Conservation (phyloP, 108 stramenopile genomes). For the Pseudonitzschia multiseries region DNA sequence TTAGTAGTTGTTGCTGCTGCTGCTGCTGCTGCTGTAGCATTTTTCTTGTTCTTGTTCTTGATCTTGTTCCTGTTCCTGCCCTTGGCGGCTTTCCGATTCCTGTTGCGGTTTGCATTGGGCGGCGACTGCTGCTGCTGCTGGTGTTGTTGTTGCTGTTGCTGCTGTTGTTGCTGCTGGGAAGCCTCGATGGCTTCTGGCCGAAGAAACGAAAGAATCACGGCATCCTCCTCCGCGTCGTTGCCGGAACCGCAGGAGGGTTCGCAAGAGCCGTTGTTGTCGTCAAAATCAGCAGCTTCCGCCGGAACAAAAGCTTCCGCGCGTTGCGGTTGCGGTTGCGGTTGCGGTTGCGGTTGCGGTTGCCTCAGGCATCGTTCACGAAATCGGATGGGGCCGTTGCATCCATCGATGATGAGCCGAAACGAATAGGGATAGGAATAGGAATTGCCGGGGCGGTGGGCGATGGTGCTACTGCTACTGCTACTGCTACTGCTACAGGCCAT, state of each 20-base stretch:
- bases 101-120: background rate
- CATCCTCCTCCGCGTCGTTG: too few relatives aligned
- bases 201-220: conserved; percentile 1
- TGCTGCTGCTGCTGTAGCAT: background rate
- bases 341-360: background rate
- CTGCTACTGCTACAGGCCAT: too few relatives aligned
- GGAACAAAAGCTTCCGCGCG: too few relatives aligned
- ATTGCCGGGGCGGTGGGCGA: too few relatives aligned
- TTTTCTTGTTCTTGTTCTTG: background rate
- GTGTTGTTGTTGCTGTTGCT: background rate
- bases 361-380: conserved; percentile 6
- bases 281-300: too few relatives aligned
- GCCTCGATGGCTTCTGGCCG: background rate
- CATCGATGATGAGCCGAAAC: conserved; percentile 34
- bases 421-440: background rate
- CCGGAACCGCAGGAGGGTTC: too few relatives aligned
- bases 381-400: conserved; percentile 45
- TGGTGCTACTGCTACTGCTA: too few relatives aligned
- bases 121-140: background rate
- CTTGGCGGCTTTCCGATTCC: too few relatives aligned
- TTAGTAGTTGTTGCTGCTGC: background rate
- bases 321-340: background rate
- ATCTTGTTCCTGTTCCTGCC: background rate
- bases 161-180: background rate
- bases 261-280: background rate